A percentile compares a stretch with the other conserved stretches of the same genome.
phyloP scores from a whole-genome alignment of 2,329 filamentous ascomycete genomes.

The Fusarium sp. region DNA sequence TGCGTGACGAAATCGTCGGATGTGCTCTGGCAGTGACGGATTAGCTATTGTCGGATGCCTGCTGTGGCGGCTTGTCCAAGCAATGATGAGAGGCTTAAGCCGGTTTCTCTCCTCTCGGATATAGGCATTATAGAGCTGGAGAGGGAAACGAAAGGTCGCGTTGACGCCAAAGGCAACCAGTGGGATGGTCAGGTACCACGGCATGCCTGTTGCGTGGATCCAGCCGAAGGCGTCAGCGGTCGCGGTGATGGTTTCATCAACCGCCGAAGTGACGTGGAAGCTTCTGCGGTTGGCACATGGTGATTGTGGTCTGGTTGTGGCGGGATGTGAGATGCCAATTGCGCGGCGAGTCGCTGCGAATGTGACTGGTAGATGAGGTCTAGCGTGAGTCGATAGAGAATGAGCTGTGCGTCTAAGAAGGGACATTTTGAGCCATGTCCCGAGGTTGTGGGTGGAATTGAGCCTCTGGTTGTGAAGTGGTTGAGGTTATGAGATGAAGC shows the following conservation, averaged over 20 bases:
- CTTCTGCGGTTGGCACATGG: slow-evolving; percentile 36
- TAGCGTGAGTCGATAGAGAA: slow-evolving; percentile 21
- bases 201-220: slow-evolving; percentile 56
- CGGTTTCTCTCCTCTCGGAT: slow-evolving; percentile 45
- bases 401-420: slow-evolving; percentile 24
- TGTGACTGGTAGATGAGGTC: slow-evolving; percentile 15
- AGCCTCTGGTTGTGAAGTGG: slow-evolving; percentile 7
- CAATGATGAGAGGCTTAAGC: slow-evolving; percentile 45
- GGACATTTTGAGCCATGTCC: slow-evolving; percentile 33
- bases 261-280: slow-evolving; percentile 48
- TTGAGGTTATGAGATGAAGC: slow-evolving; percentile 26
- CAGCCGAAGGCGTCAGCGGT: slow-evolving; percentile 56
- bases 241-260: slow-evolving; percentile 49
- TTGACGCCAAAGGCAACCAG: slow-evolving; percentile 59
- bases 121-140: slow-evolving; percentile 53
- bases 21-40: slow-evolving; percentile 25
- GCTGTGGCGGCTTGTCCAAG: slow-evolving; percentile 46
- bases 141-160: slow-evolving; percentile 57
- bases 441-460: slow-evolving; percentile 2
- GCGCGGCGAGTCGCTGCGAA: slow-evolving; percentile 8
- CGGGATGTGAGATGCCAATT: slow-evolving; percentile 6
- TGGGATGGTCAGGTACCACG: slow-evolving; percentile 65
- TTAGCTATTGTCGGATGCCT: slow-evolving; percentile 7
- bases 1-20: slow-evolving; percentile 39
- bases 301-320: slow-evolving; percentile 3